These are phyloP conservation scores for Solanum arcanum DNA, from an alignment of 257 asterid species.

Conservation along the genomic window DNA sequence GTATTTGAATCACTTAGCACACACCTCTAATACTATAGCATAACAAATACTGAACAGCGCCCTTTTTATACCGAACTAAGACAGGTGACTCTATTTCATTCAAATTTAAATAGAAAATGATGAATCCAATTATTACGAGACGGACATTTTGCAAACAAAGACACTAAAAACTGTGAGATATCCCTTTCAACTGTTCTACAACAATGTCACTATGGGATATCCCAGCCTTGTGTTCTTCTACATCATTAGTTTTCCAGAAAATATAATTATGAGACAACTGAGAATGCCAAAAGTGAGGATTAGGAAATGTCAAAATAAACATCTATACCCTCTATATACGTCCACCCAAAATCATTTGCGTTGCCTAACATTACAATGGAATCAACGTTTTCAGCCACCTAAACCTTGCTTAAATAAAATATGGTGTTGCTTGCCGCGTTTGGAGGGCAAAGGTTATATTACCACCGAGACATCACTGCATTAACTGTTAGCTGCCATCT, in stretches of 20 bases:
- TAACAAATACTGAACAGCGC: neutral
- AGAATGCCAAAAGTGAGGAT: neutral
- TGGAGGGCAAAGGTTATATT: neutral
- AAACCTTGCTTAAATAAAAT: neutral
- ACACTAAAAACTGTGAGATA: neutral
- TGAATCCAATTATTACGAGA: neutral
- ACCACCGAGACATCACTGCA: neutral
- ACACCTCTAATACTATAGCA: neutral
- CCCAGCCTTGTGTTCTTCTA: neutral
- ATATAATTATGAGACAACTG: neutral
- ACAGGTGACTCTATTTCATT: neutral
- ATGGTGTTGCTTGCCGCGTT: neutral
- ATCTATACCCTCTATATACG: slow-evolving; percentile 21
- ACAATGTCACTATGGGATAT: neutral
- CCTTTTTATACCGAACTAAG: neutral
- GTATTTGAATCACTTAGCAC: too few species aligned
- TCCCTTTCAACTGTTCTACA: neutral
- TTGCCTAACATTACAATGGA: slow-evolving; percentile 11
- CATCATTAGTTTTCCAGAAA: neutral
- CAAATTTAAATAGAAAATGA: neutral
- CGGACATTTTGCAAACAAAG: neutral
- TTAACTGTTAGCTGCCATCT: neutral
- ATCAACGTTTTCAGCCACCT: slow-evolving; percentile 6
- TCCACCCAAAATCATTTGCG: slow-evolving; percentile 16
- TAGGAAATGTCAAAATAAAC: neutral